Evolutionary conservation across 2,329 filamentous ascomycete species (phyloP).

Genomic region (Penicillium sp.): DNA sequence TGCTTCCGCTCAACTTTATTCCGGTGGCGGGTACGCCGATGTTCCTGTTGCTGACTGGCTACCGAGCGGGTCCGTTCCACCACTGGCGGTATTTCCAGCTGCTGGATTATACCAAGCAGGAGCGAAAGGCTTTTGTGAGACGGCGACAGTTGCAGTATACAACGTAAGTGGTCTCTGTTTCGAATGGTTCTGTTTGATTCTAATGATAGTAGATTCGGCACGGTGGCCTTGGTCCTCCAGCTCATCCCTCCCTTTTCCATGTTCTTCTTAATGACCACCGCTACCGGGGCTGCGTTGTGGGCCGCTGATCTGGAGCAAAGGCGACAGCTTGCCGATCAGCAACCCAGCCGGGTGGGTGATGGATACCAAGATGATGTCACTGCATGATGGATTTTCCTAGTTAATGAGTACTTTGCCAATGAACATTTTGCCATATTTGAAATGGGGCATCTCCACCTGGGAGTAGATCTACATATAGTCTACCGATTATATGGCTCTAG

Average conservation of each 20-base stretch:
- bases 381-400: no score
- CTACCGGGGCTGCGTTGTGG: slow-evolving; percentile 81
- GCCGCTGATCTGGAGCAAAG: slow-evolving; percentile 68
- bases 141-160: slow-evolving; percentile 73
- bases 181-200: neutral
- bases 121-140: slow-evolving; percentile 64
- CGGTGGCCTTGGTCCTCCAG: slow-evolving; percentile 74
- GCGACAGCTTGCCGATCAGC: slow-evolving; percentile 28
- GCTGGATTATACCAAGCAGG: slow-evolving; percentile 64
- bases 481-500: no score
- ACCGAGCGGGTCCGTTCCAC: slow-evolving; percentile 77
- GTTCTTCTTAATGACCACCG: slow-evolving; percentile 84
- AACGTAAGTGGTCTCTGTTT: slow-evolving; percentile 50
- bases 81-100: slow-evolving; percentile 89
- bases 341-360: slow-evolving; percentile 19
- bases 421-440: no score
- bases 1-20: slow-evolving; percentile 79
- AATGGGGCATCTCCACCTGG: no score
- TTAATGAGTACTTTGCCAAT: no score
- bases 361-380: slow-evolving; percentile 37
- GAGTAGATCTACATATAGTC: no score
- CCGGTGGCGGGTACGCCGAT: slow-evolving; percentile 75
- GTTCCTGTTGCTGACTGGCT: slow-evolving; percentile 83
- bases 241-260: slow-evolving; percentile 89
- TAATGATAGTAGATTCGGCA: slow-evolving; percentile 61